Evolutionary conservation across 164 flowering plant genomes (phyloP).

Genomic region (Macadamia tetraphylla): DNA sequence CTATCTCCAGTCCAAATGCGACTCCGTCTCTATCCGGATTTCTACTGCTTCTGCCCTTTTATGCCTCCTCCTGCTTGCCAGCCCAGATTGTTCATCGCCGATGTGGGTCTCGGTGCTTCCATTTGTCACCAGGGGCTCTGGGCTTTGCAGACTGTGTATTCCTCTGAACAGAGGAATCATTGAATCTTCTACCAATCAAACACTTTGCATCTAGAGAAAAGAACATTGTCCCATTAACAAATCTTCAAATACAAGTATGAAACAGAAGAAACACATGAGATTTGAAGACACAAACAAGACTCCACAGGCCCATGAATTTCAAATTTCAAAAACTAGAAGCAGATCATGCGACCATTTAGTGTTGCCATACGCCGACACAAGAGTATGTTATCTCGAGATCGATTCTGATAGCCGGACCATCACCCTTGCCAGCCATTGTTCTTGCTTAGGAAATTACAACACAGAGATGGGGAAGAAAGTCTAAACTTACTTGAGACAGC

Average conservation of each 20-base stretch:
- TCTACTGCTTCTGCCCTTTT: no score
- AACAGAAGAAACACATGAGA: no score
- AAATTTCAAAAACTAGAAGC: no score
- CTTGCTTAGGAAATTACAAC: not conserved
- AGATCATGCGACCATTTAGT: no score
- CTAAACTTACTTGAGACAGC: no score
- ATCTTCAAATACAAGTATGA: not conserved
- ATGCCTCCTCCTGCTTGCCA: no score
- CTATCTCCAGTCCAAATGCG: no score
- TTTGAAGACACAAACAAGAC: no score
- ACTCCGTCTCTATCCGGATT: no score
- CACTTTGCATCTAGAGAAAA: slow-evolving; percentile 35
- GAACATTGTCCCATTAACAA: not conserved
- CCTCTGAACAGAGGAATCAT: slow-evolving; percentile 33
- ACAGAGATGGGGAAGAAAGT: not conserved
- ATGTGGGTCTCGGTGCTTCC: no score
- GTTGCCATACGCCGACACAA: slow-evolving; percentile 48
- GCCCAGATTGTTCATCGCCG: no score
- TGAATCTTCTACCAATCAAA: slow-evolving; percentile 40
- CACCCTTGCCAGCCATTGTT: slow-evolving; percentile 40
- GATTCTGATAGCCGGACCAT: slow-evolving; percentile 52
- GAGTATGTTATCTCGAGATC: slow-evolving; percentile 50
- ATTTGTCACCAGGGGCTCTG: slow-evolving; percentile 37
- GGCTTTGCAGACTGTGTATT: slow-evolving; percentile 21
- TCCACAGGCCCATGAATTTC: no score